These are phyloP conservation scores for Fusarium sp. DNA, from an alignment of 2,329 filamentous ascomycete species.

Conservation along the genomic window DNA sequence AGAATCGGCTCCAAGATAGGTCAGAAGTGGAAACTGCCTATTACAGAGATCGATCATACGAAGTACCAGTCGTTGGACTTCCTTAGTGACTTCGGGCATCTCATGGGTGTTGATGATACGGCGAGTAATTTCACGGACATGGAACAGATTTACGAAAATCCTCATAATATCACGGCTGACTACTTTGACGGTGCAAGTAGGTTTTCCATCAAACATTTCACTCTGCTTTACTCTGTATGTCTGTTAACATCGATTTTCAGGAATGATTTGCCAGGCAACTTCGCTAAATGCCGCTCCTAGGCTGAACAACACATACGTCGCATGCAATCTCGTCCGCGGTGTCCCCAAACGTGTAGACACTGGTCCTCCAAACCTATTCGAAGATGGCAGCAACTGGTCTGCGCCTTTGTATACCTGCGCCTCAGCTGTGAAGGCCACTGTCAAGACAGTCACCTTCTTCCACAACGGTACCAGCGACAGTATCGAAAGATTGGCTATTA, in stretches of 20 bases:
- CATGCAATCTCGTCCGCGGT: conserved; percentile 50
- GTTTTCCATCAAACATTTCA: not conserved
- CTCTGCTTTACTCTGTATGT: too few species aligned
- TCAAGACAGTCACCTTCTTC: conserved; percentile 58
- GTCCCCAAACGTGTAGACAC: conserved; percentile 51
- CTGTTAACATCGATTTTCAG: not conserved
- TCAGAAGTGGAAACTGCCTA: conserved; percentile 23
- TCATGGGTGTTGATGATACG: not conserved
- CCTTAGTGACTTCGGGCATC: conserved; percentile 7
- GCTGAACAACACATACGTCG: conserved; percentile 29
- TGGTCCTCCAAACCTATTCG: conserved; percentile 49
- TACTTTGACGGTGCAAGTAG: not conserved
- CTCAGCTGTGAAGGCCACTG: conserved; percentile 52
- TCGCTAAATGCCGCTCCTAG: not conserved
- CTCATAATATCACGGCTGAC: not conserved
- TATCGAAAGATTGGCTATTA: conserved; percentile 50
- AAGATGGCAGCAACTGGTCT: conserved; percentile 55
- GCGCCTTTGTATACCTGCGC: conserved; percentile 58
- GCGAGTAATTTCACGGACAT: not conserved
- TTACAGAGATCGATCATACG: not conserved
- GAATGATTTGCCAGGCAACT: not conserved
- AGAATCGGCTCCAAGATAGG: conserved; percentile 20
- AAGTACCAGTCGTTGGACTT: conserved; percentile 16
- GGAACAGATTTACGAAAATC: not conserved
- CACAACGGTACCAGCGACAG: conserved; percentile 53